Conservation (phyloP, 192 early-diverging fungal genomes). For the Coemansia sp. region DNA sequence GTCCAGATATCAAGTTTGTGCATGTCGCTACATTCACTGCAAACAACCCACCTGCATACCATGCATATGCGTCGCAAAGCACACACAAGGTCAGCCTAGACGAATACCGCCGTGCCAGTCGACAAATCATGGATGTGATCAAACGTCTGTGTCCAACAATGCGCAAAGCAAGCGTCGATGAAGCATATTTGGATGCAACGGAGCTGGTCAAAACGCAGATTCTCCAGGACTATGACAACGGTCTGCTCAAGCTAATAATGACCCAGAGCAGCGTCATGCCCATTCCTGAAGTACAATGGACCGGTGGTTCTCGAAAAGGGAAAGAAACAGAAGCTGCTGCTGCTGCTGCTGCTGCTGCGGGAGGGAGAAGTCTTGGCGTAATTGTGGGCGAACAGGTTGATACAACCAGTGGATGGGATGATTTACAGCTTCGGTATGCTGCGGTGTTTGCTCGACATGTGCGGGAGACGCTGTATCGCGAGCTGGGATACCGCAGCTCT, state of each 20-base stretch:
- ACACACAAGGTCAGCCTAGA: constrained; percentile 93
- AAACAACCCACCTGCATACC: constrained; percentile 69
- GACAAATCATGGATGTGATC: constrained; percentile 74
- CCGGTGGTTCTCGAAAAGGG: constrained; percentile 39
- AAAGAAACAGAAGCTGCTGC: constrained; percentile 30
- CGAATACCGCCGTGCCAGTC: constrained; percentile 73
- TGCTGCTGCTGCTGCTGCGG: neutral
- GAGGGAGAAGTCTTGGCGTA: constrained; percentile 15
- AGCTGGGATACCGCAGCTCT: constrained; percentile 80
- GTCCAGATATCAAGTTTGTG: constrained; percentile 69
- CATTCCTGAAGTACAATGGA: neutral
- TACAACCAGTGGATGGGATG: constrained; percentile 62
- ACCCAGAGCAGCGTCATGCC: neutral
- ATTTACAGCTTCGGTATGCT: constrained; percentile 76
- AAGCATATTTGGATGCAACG: constrained; percentile 87
- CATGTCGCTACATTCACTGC: constrained; percentile 82
- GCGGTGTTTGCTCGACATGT: constrained; percentile 70
- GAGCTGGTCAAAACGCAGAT: constrained; percentile 62
- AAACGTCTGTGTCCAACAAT: constrained; percentile 58
- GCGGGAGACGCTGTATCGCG: constrained; percentile 60
- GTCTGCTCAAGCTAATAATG: constrained; percentile 16
- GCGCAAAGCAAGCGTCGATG: constrained; percentile 81
- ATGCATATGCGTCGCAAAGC: constrained; percentile 61
- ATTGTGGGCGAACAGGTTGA: constrained; percentile 42
- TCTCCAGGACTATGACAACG: constrained; percentile 32